phyloP scores from a whole-genome alignment of 805 yeast species.

The Candida alai region DNA sequence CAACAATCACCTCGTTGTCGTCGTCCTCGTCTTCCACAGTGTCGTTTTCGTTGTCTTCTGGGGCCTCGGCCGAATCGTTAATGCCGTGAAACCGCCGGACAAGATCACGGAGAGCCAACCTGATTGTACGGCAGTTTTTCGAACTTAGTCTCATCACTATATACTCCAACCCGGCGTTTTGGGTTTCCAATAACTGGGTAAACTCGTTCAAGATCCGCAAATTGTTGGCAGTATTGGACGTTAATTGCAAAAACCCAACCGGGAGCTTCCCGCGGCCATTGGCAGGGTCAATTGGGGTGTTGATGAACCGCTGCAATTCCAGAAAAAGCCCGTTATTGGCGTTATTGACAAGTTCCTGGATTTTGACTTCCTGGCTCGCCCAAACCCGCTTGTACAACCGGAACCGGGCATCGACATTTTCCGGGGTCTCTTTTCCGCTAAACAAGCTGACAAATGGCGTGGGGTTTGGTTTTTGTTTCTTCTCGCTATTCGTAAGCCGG shows the following conservation, averaged over 20 bases:
- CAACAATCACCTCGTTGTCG: constrained; percentile 14
- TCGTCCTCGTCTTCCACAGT: constrained; percentile 15
- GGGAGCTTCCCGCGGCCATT: constrained; percentile 16
- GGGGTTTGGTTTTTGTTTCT: background rate
- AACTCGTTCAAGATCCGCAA: constrained; percentile 35
- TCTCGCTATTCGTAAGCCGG: constrained; percentile 4
- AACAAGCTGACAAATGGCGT: constrained; percentile 24
- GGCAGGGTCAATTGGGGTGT: constrained; percentile 10
- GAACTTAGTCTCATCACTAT: constrained; percentile 27
- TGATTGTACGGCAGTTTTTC: constrained; percentile 30
- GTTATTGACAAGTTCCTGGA: constrained; percentile 25
- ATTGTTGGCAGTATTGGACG: constrained; percentile 41
- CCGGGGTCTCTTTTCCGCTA: constrained; percentile 20
- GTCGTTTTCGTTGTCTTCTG: constrained; percentile 11
- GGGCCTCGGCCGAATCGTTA: constrained; percentile 14
- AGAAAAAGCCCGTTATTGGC: constrained; percentile 31
- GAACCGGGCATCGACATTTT: constrained; percentile 21
- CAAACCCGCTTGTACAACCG: constrained; percentile 22
- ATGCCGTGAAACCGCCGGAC: constrained; percentile 33
- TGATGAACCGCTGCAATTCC: constrained; percentile 22
- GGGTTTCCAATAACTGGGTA: constrained; percentile 14
- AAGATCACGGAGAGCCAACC: constrained; percentile 30
- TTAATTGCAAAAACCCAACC: constrained; percentile 32
- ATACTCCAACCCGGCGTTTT: constrained; percentile 8
- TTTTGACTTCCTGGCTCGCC: constrained; percentile 24